Evolutionary conservation across 495 filamentous ascomycete species (phyloP).

Genomic region (Wilcoxina mikolae): DNA sequence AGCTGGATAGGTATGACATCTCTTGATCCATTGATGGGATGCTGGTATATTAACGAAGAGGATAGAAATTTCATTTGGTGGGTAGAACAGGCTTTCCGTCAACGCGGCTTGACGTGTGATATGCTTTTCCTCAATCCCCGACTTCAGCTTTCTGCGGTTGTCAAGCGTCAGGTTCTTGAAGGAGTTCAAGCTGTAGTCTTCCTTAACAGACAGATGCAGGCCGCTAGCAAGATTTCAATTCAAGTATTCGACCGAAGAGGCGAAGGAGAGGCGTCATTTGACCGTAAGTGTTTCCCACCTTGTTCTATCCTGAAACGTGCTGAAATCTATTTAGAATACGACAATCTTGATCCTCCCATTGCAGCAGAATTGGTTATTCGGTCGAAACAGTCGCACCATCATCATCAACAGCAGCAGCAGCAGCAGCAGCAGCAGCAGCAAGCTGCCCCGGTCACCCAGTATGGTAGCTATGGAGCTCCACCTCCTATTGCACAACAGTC

Average conservation of each 20-base stretch:
- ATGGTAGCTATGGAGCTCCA: conserved; percentile 34
- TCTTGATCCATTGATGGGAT: too few relatives aligned
- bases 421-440: conserved; percentile 27
- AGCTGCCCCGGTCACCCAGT: conserved; percentile 24
- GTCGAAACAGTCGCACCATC: conserved; percentile 43
- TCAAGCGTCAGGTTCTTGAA: conserved; percentile 73
- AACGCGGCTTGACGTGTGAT: conserved; percentile 55
- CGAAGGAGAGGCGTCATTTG: conserved; percentile 51
- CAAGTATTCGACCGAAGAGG: conserved; percentile 71
- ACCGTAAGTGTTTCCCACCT: conserved; percentile 37
- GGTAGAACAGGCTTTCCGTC: conserved; percentile 60
- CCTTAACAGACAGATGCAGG: conserved; percentile 52
- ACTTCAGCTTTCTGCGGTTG: conserved; percentile 56
- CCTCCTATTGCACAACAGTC: conserved; percentile 17
- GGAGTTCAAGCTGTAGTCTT: conserved; percentile 75
- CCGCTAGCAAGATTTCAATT: conserved; percentile 54
- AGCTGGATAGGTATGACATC: conserved; percentile 59
- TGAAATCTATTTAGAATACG: conserved; percentile 46
- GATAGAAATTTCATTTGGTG: conserved; percentile 62
- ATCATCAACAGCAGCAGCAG: conserved; percentile 30
- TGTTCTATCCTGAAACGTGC: neutral
- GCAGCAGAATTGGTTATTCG: conserved; percentile 67
- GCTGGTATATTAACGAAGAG: conserved; percentile 16
- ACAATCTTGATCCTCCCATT: conserved; percentile 57
- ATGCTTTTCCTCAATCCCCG: conserved; percentile 65